phyloP scores from a whole-genome alignment of 495 filamentous ascomycete genomes.

The Cercophora sp. region DNA sequence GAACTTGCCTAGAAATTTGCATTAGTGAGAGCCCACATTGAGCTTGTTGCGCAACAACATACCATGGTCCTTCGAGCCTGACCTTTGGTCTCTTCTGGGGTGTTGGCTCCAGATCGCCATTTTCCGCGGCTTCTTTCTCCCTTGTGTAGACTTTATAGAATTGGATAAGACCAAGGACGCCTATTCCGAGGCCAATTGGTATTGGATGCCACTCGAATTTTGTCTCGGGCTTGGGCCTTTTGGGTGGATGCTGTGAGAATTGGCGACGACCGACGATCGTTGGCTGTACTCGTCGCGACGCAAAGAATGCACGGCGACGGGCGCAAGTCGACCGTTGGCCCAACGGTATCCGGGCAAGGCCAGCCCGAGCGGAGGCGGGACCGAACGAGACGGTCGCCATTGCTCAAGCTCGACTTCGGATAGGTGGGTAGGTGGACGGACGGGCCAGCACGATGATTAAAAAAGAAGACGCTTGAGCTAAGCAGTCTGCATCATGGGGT shows the following conservation, averaged over 20 bases:
- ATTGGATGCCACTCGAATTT: constrained; percentile 96
- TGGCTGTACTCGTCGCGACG: constrained; percentile 14
- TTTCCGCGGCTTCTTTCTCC: constrained; percentile 52
- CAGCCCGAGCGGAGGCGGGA: constrained; percentile 18
- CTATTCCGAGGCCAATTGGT: constrained; percentile 83
- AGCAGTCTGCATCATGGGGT: neutral
- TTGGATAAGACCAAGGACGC: constrained; percentile 77
- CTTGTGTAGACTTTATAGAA: constrained; percentile 70
- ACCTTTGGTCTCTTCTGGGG: constrained; percentile 67
- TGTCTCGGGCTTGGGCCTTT: constrained; percentile 48
- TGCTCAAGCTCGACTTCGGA: constrained; percentile 1
- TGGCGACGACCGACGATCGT: constrained; percentile 17
- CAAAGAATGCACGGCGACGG: constrained; percentile 12
- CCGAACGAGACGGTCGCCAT: constrained; percentile 26
- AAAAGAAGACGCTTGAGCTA: neutral
- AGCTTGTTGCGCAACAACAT: too few relatives aligned
- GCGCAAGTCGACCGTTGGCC: constrained; percentile 13
- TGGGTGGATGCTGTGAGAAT: constrained; percentile 33
- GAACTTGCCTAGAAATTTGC: constrained; percentile 78
- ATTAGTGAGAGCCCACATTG: too few relatives aligned
- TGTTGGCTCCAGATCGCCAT: constrained; percentile 31
- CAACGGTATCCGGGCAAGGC: constrained; percentile 21
- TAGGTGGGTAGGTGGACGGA: too few relatives aligned
- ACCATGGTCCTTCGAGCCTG: constrained; percentile 85
- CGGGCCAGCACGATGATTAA: neutral